Base-by-base conservation (phyloP, 495 filamentous ascomycete species). In the Penicillium cosmopolitanum region DNA sequence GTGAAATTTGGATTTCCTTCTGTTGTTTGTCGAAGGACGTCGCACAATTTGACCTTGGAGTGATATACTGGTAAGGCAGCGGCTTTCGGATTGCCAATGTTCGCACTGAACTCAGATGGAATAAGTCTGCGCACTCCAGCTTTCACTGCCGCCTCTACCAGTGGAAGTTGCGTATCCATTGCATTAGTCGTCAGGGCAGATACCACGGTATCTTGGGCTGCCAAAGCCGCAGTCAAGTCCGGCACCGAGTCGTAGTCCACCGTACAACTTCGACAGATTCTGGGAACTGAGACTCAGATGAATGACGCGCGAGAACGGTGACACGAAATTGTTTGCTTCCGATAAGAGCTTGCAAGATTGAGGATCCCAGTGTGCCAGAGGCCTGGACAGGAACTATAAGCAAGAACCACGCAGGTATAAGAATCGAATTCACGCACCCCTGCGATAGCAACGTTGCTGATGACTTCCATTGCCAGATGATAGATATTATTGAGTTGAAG, bases 51-150 rank as follows among this genome's bases (percentile, higher is more conserved):
- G 19, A 53, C 18, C 28, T 53, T 53, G 25, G 33, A 28, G 18
- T 47, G 16, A 28, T 44, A 59, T 31, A 59, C 38, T 13, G 57
- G 57, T 19, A 59, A 23, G 23, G 31, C 5, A 5, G 31, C 18
- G 5, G 16, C 38, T 15, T 19, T 12, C 23, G 40, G 50, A 16
- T 53, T 48, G 23, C 34, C 36, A 18, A 38, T 40, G 44, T 59
- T 48, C 1, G 28, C 25, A 16, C 40, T 21, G 8, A 77, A 87
- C 44, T 85, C 83, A 5, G 75, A 76, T 13, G 83, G 83, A 25
- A 85, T 73, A 59, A 85, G 82, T 8, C 81, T 73, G 47, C 77
- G 82, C 25, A 85, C 82, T 2, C 82, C 80, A 2, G 79, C 83
- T 6, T 61, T 54, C 35, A 85, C 68, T 10, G 79, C 75, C 11